Evolutionary conservation across 2,329 filamentous ascomycete genomes (phyloP).

Genomic region (Xylaria sp.): DNA sequence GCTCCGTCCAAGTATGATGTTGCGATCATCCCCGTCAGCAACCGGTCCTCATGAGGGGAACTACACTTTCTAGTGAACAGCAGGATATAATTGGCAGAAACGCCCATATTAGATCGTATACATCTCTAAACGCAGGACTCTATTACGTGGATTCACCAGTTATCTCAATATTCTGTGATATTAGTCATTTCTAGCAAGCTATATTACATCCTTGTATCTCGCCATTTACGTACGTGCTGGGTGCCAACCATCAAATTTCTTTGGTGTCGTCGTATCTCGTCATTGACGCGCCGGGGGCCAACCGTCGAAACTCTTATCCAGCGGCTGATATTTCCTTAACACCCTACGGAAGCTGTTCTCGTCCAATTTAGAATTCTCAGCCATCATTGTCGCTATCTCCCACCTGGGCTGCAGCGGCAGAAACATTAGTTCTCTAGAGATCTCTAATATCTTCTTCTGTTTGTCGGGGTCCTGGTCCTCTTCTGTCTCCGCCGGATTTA

Average conservation of each 20-base stretch:
- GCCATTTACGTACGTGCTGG: no score
- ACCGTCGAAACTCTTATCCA: slow-evolving; percentile 24
- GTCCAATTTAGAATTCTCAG: neutral
- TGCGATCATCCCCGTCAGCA: neutral
- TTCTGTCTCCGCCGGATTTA: neutral
- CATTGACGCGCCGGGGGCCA: no score
- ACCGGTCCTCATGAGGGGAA: no score
- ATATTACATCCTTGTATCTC: no score
- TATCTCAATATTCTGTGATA: no score
- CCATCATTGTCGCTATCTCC: neutral
- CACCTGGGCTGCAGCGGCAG: neutral
- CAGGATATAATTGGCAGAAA: no score
- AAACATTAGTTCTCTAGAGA: neutral
- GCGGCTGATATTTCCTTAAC: slow-evolving; percentile 24
- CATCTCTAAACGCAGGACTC: no score
- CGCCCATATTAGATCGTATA: neutral
- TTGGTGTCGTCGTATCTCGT: no score
- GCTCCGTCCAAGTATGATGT: neutral
- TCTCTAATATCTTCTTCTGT: slow-evolving; percentile 1
- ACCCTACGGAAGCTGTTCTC: slow-evolving; percentile 1
- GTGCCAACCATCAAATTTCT: no score
- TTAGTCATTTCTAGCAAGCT: no score
- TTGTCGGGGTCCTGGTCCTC: neutral
- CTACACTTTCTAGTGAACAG: no score
- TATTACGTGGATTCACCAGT: no score